Base-by-base conservation (phyloP, 768 basidiomycete genomes). In the Phlebiopsis gigantea region DNA sequence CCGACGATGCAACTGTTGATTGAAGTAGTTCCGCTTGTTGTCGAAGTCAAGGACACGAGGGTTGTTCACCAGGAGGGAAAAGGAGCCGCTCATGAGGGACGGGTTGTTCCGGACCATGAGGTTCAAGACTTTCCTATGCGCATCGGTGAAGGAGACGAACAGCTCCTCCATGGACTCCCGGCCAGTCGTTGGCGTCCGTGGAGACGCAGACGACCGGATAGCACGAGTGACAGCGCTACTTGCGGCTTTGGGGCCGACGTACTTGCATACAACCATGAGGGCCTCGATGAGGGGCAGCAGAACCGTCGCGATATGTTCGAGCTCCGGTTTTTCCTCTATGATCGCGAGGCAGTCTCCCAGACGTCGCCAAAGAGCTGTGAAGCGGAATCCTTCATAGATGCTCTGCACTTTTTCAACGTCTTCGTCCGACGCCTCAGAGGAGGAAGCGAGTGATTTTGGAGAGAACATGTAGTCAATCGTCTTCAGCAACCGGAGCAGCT, bases 91-190 rank as follows among this genome's bases (percentile, higher is more conserved):
- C 90, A 99, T 95, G 42, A 99, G 72, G 0, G 95, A 93, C 2
- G 97, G 97, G 68, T 98, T 98, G 70, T 95, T 98, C 61, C 97
- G 88, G 28, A 99, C 95, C 88, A 99, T 96, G 59, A 94, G 77
- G 69, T 99, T 99, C 55, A 98, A 80, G 46, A 97, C 82, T 69
- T 95, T 95, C 58, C 93, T 81, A 68, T 98, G 96, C 15, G 85
- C 80, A 63, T 96, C 94, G 8, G 95, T 98, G 74, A 98, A 98
- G 6, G 82, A 78, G 46, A 96, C 85, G 68, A 98, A 98, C 14
- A 96, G 78, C 59, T 96, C 93, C 59, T 92, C 89, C 85, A 90
- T 88, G 3, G 86, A 80, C 61, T 92, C 90, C 54, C 78, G 78
- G 17, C 87, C 79, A 2, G 84, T 85, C 21, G 80, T 77, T 17